Evolutionary conservation across 169 alveolate genomes (phyloP).

Genomic region (Eimeria maxima): DNA sequence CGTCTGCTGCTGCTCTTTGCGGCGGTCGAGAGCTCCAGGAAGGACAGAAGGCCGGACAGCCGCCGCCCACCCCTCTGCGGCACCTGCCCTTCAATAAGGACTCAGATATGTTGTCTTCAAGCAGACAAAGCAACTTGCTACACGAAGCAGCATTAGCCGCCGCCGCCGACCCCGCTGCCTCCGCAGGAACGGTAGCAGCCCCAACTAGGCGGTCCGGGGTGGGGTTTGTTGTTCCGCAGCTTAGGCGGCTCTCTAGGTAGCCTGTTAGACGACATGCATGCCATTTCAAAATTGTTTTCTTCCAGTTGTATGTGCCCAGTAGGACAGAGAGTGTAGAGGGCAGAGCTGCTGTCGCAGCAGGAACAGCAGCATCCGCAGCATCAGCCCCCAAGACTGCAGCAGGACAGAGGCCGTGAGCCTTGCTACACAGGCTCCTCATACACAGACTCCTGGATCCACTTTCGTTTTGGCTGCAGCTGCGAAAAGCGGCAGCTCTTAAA

Average conservation of each 20-base stretch:
- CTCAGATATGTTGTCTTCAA: not conserved
- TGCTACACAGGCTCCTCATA: not conserved
- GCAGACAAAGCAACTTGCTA: not conserved
- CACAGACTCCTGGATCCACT: not conserved
- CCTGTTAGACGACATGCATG: not conserved
- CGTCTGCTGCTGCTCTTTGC: constrained; percentile 3
- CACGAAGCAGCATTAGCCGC: not conserved
- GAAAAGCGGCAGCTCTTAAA: not conserved
- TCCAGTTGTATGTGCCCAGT: not conserved
- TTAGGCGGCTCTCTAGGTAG: not conserved
- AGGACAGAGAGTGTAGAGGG: not conserved
- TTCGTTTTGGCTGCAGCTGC: constrained; percentile 7
- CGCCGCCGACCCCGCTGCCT: not conserved
- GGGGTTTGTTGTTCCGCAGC: constrained; percentile 42
- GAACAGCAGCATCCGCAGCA: constrained; percentile 25
- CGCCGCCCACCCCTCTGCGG: not conserved
- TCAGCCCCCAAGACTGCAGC: constrained; percentile 43
- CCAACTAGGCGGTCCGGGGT: constrained; percentile 49
- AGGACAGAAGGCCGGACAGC: not conserved
- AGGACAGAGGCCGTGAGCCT: constrained; percentile 2
- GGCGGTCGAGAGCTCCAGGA: not conserved
- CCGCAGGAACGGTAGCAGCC: constrained; percentile 29
- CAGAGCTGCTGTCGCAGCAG: not conserved
- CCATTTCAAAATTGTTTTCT: not conserved
- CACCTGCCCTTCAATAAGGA: not conserved